Evolutionary conservation across 208 protist species (phyloP).

Genomic region (Trypanosomatidae sp.): DNA sequence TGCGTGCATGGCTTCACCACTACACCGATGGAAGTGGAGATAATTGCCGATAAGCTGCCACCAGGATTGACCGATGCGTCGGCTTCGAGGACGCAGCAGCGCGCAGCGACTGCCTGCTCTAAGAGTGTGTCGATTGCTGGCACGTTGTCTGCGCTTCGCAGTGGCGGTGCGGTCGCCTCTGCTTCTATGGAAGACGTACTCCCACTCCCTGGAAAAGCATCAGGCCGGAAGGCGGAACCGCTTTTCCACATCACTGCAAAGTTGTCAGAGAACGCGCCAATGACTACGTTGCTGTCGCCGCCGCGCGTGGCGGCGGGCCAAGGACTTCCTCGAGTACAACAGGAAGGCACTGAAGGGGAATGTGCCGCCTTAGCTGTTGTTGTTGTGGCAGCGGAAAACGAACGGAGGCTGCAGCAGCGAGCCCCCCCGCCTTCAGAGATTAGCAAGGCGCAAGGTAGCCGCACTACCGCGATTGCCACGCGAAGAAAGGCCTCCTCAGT

Average conservation of each 20-base stretch:
- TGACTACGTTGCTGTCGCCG: not conserved
- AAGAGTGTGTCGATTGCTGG: not conserved
- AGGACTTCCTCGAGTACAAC: not conserved
- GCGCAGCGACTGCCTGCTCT: conserved; percentile 9
- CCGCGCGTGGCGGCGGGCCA: not conserved
- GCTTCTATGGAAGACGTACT: not conserved
- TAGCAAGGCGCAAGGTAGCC: not conserved
- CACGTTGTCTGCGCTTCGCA: not conserved
- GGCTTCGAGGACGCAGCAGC: conserved; percentile 11
- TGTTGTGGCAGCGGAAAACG: not conserved
- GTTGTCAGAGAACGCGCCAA: not conserved
- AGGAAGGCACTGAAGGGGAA: not conserved
- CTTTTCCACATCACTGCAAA: not conserved
- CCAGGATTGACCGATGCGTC: not conserved
- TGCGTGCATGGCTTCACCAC: conserved; percentile 6
- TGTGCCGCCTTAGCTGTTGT: not conserved
- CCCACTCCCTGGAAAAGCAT: not conserved
- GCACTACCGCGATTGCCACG: not conserved
- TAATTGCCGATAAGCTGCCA: not conserved
- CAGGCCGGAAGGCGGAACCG: not conserved
- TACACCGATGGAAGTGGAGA: not conserved
- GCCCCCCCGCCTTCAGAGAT: not conserved
- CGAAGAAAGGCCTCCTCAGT: not conserved
- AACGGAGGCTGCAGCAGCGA: not conserved
- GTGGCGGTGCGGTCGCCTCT: not conserved